A percentile compares a stretch with the other conserved stretches of the same genome.
These are phyloP conservation scores for Thamnidium elegans DNA, from an alignment of 192 early-diverging fungal species.

Conservation along the genomic window DNA sequence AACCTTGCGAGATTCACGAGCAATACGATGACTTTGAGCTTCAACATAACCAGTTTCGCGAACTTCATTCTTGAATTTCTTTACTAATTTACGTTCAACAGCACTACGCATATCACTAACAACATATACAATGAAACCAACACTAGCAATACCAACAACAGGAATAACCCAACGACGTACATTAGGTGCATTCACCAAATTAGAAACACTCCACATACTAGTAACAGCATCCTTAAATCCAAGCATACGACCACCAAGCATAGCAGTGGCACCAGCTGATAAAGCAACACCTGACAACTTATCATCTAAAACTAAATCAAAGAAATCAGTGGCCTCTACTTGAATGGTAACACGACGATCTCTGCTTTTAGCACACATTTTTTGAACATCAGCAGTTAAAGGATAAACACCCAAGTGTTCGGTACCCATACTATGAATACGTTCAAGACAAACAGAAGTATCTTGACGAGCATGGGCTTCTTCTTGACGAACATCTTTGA, in stretches of 20 bases:
- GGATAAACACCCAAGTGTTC: constrained; percentile 36
- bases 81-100: constrained; percentile 67
- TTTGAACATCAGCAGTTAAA: constrained; percentile 21
- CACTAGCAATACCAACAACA: constrained; percentile 53
- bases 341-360: constrained; percentile 23
- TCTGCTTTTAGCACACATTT: constrained; percentile 20
- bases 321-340: constrained; percentile 38
- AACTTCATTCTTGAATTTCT: constrained; percentile 50
- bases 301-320: constrained; percentile 39
- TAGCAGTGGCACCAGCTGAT: constrained; percentile 30
- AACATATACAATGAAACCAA: constrained; percentile 62
- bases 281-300: constrained; percentile 25
- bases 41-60: constrained; percentile 53
- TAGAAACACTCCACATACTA: constrained; percentile 44
- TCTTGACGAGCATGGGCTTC: constrained; percentile 54
- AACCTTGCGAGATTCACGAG: constrained; percentile 59
- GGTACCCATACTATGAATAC: constrained; percentile 38
- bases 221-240: constrained; percentile 33
- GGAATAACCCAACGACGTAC: constrained; percentile 62
- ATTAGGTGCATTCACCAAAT: constrained; percentile 59
- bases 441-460: constrained; percentile 37
- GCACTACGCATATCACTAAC: constrained; percentile 67
- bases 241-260: constrained; percentile 37
- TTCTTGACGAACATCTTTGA: constrained; percentile 58
- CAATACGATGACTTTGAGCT: constrained; percentile 60